Base-by-base conservation (phyloP, 106 monocot genomes). In the Dendrobium catenatum region DNA sequence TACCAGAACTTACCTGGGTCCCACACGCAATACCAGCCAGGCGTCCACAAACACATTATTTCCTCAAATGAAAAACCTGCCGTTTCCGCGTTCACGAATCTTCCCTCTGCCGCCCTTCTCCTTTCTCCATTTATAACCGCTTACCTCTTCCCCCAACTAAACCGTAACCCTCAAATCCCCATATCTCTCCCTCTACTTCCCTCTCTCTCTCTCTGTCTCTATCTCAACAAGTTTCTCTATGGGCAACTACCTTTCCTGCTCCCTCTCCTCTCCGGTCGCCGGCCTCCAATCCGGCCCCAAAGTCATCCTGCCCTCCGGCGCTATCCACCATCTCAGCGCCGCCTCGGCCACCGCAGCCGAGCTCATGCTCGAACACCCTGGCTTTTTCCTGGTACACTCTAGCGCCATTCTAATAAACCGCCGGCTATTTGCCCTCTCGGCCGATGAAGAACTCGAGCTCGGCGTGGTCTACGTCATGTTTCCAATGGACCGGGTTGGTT, bases 211-310 rank as follows among this genome's bases (percentile, higher is more conserved):
- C 72, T 72, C 40, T 72, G 4, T 40, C 40, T 40, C 40, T 40
- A 17, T 40, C 40, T 73, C 73, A 42, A 42, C 5, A 40, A 9
- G n/a, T 3, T 17, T 13, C 51, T 51, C 51, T 9, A 81, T 81
- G 81, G 81, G 81, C 24, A 81, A 81, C 51, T 81, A 75, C 81
- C 10, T 81, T 22, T 43, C 81, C 37, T 81, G 81, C 81, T 61
- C 81, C 58, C 47, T 17, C 75, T 2, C 75, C 5, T 17, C 75
- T 20, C 11, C 75, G 15, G 11, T 4, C 4, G 33, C 42, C 17
- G 56, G 75, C 26, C 42, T 19, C 40, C 75, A 41, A 51, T 11
- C 19, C 13, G n/a, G 46, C 4, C 46, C 75, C 37, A 72, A 76
- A 19, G 59, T 81, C n/a, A 44, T 81, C 42, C 81, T 81, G 2